phyloP scores from a whole-genome alignment of 2,329 filamentous ascomycete species.

The Helotiales sp. region DNA sequence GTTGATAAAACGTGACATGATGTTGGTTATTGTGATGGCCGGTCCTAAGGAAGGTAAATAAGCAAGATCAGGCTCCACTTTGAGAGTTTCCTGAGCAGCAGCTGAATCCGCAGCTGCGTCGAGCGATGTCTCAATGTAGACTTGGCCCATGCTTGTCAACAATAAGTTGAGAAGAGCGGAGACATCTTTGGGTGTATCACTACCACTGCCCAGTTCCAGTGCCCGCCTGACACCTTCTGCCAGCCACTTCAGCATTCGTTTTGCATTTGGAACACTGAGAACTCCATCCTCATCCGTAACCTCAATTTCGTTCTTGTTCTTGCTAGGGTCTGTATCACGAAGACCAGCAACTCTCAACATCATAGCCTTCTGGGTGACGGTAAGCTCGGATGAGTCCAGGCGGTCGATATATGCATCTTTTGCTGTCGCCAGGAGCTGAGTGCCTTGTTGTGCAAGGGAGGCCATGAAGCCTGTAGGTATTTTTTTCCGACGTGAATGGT shows the following conservation, averaged over 20 bases:
- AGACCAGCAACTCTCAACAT: slow-evolving; percentile 87
- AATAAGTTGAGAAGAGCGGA: slow-evolving; percentile 80
- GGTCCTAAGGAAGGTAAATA: slow-evolving; percentile 79
- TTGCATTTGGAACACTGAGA: slow-evolving; percentile 82
- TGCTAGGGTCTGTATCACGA: slow-evolving; percentile 60
- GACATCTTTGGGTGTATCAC: slow-evolving; percentile 92
- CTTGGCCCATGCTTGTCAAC: slow-evolving; percentile 83
- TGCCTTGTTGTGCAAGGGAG: slow-evolving; percentile 84
- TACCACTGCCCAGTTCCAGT: slow-evolving; percentile 82
- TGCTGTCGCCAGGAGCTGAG: slow-evolving; percentile 82
- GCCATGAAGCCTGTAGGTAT: slow-evolving; percentile 89
- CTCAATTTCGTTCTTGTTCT: slow-evolving; percentile 82
- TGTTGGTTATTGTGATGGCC: slow-evolving; percentile 84
- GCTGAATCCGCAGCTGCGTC: slow-evolving; percentile 74
- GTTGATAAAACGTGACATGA: slow-evolving; percentile 90
- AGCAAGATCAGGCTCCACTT: slow-evolving; percentile 81
- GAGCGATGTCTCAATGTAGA: slow-evolving; percentile 68
- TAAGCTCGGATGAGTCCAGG: slow-evolving; percentile 85
- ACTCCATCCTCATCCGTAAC: slow-evolving; percentile 87
- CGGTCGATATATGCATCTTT: slow-evolving; percentile 90
- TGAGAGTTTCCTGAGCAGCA: slow-evolving; percentile 72
- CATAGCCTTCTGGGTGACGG: slow-evolving; percentile 84
- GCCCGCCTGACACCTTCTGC: slow-evolving; percentile 92
- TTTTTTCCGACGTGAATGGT: slow-evolving; percentile 86
- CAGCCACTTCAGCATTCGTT: slow-evolving; percentile 96